phyloP scores from a whole-genome alignment of 345 rosid species.

The Noccaea bulbosa region DNA sequence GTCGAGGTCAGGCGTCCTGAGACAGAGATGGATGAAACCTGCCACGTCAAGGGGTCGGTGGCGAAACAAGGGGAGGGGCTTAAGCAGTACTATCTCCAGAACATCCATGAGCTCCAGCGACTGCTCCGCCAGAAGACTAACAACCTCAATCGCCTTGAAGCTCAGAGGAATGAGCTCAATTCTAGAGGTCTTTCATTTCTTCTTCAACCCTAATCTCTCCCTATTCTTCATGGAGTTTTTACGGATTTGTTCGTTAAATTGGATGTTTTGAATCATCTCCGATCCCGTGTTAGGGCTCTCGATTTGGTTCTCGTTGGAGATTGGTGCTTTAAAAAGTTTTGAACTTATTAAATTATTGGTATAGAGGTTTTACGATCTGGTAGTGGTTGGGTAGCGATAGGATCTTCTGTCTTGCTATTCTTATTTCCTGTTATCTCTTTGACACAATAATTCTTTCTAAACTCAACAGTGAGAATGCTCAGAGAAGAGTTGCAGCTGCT shows the following conservation, averaged over 20 bases:
- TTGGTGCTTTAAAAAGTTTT: neutral
- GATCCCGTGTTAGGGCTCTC: neutral
- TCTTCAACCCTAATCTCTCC: slow-evolving; percentile 26
- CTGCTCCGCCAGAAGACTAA: slow-evolving; percentile 74
- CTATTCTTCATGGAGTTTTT: too few relatives aligned
- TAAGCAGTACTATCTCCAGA: slow-evolving; percentile 86
- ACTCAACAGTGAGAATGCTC: slow-evolving; percentile 79
- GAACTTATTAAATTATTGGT: slow-evolving; percentile 4
- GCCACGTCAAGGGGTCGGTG: slow-evolving; percentile 54
- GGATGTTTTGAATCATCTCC: neutral
- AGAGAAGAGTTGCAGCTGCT: slow-evolving; percentile 96
- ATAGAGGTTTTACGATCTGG: slow-evolving; percentile 24
- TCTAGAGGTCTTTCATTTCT: slow-evolving; percentile 61
- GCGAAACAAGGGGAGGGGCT: slow-evolving; percentile 91
- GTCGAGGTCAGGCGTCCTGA: slow-evolving; percentile 49
- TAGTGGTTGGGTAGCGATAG: slow-evolving; percentile 9
- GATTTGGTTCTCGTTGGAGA: slow-evolving; percentile 5
- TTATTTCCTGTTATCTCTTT: slow-evolving; percentile 6
- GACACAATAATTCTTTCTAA: slow-evolving; percentile 14
- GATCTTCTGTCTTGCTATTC: slow-evolving; percentile 3
- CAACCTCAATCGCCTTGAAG: slow-evolving; percentile 97
- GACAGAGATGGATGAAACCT: slow-evolving; percentile 48
- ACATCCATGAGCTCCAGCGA: slow-evolving; percentile 88
- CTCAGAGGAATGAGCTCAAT: slow-evolving; percentile 95
- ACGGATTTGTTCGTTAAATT: neutral